Percentiles rank a stretch among this genome's conserved stretches.
Conservation (phyloP, 176 grass and related monocot species). For the Carex littledalei region DNA sequence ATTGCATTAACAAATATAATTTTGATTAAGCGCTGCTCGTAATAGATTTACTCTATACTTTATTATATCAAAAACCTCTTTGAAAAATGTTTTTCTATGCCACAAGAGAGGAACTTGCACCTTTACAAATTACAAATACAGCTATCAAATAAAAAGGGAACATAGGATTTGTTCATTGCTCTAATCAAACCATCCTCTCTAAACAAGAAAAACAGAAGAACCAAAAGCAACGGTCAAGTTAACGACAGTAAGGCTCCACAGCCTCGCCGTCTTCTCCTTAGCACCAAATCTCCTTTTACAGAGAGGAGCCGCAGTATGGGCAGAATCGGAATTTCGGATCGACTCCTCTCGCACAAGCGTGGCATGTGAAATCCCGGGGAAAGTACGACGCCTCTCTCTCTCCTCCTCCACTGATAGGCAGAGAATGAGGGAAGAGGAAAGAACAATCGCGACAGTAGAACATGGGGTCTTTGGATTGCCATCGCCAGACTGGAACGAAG, state of each 20-base stretch:
- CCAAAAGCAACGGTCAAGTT: neutral
- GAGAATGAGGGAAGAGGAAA: conserved; percentile 59
- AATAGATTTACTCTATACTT: neutral
- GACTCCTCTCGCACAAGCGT: conserved; percentile 54
- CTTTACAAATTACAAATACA: neutral
- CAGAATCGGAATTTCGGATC: conserved; percentile 85
- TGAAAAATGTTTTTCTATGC: neutral
- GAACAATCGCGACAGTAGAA: conserved; percentile 74
- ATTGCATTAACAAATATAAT: no score
- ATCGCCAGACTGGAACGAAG: conserved; percentile 74
- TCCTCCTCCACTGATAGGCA: conserved; percentile 15
- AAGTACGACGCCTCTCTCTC: conserved; percentile 20
- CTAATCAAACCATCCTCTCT: neutral
- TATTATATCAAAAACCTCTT: neutral
- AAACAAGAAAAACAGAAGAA: neutral
- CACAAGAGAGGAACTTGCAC: neutral
- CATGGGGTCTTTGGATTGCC: conserved; percentile 52
- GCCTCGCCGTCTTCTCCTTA: neutral
- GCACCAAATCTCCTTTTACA: conserved; percentile 26
- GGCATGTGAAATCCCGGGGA: conserved; percentile 27
- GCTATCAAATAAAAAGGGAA: neutral
- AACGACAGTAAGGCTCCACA: neutral
- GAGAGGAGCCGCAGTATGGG: conserved; percentile 74
- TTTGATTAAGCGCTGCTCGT: neutral
- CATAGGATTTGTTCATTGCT: neutral